phyloP scores from a whole-genome alignment of 768 basidiomycete species.

The Kondoa malvinella region DNA sequence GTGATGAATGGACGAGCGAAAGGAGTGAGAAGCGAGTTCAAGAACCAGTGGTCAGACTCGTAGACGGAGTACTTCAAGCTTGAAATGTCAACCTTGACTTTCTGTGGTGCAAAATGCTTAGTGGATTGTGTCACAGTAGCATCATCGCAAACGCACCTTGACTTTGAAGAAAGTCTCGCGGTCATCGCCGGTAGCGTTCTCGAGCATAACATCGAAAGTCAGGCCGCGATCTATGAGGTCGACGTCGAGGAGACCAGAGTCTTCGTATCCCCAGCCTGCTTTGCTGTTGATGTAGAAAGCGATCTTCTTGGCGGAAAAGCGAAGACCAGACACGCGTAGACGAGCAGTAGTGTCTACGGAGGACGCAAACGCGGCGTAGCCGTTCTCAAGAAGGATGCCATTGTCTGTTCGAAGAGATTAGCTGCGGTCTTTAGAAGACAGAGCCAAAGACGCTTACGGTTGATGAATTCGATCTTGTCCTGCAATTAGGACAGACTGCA shows the following conservation, averaged over 20 bases:
- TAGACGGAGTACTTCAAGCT: constrained; percentile 31
- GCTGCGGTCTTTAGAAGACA: too few species aligned
- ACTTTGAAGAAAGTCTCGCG: constrained; percentile 34
- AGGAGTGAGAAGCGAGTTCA: constrained; percentile 3
- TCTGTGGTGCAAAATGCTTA: background rate
- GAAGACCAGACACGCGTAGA: constrained; percentile 31
- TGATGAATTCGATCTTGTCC: constrained; percentile 8
- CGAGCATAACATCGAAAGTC: constrained; percentile 33
- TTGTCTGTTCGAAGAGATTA: too few species aligned
- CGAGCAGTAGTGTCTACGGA: constrained; percentile 31
- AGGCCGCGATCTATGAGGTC: constrained; percentile 32
- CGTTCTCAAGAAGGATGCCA: constrained; percentile 14
- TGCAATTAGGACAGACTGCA: background rate
- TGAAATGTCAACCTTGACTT: background rate
- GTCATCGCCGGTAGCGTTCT: constrained; percentile 33
- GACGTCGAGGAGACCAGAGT: constrained; percentile 32
- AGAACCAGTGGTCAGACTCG: background rate
- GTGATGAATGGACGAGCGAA: constrained; percentile 5
- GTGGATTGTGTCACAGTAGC: background rate
- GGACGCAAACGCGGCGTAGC: constrained; percentile 33
- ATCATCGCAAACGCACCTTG: background rate
- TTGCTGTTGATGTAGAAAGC: constrained; percentile 34
- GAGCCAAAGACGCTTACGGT: too few species aligned
- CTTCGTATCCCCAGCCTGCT: constrained; percentile 31
- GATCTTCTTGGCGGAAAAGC: constrained; percentile 32